Base-by-base conservation (phyloP, 768 basidiomycete genomes). In the Mycena vitilis region DNA sequence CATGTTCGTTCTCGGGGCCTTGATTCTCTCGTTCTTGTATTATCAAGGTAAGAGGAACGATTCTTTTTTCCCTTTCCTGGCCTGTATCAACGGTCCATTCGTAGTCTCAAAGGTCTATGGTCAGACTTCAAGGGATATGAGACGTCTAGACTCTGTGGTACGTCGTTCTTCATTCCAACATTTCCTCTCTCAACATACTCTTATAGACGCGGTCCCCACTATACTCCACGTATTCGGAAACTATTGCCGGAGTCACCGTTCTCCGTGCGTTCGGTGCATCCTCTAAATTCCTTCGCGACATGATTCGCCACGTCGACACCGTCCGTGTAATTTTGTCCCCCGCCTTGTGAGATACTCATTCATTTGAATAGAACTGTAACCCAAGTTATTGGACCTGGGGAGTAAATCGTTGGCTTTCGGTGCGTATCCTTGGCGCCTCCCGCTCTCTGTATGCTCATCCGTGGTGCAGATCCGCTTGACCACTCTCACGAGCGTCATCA, bases 311-410 rank as follows among this genome's bases (percentile, higher is more conserved):
- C 66, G 90, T 92, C n/a, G 93, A 95, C 74, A 93, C 92, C 18
- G 55, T 64, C 11, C 22, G 54, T 44, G 11, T 36, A 30, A 36
- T 5, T 5, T n/a, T 22, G 3, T 45, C 2, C 15, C 5, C 30
- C 7, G 20, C 42, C 10, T 44, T 90, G 40, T 49, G 45, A 59
- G 55, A 77, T 23, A 10, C 22, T 36, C 20, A 25, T 20, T 36
- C 15, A 45, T 45, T 52, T 60, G 58, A 13, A 38, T 60, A 86
- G 84, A 86, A 85, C 61, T 69, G 86, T 16, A 92, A 88, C 73
- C 93, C 93, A 5, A 90, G 88, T 74, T 95, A 92, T 73, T 96
- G 95, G 95, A 91, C 92, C 86, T 95, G 92, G 93, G 92, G 89
- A 80, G 92, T 96, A 11, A 96, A 95, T 76, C 89, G 95, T 44